Percentiles rank a stretch among this genome's conserved stretches.
phyloP scores from a whole-genome alignment of 176 grass and related monocot species.

The Triticum turgidum region DNA sequence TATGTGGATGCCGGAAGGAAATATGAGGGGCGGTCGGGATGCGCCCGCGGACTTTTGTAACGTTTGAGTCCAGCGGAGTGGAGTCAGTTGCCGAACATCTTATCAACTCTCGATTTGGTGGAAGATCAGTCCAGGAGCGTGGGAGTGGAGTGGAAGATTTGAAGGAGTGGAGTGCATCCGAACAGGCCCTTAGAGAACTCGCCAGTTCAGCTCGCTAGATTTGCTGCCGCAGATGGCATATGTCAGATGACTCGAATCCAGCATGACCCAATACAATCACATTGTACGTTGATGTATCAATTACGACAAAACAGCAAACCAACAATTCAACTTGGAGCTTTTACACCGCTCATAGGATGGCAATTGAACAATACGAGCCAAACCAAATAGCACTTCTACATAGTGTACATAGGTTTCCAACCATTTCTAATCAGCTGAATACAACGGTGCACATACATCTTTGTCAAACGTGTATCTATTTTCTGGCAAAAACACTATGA shows the following conservation, averaged over 20 bases:
- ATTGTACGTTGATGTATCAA: neutral
- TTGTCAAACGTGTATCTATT: neutral
- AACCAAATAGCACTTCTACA: neutral
- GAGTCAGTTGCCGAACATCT: too few relatives aligned
- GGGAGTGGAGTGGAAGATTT: too few relatives aligned
- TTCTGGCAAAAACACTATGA: neutral
- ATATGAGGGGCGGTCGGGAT: too few relatives aligned
- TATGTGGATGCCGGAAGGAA: too few relatives aligned
- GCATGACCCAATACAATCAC: neutral
- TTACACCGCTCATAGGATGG: neutral
- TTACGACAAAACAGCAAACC: neutral
- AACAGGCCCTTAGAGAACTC: too few relatives aligned
- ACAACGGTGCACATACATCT: conserved; percentile 18
- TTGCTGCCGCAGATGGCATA: too few relatives aligned
- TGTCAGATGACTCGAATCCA: neutral
- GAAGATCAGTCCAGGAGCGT: too few relatives aligned
- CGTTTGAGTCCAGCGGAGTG: too few relatives aligned
- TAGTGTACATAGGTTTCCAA: neutral
- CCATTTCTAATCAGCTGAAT: conserved; percentile 13
- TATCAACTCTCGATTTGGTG: too few relatives aligned
- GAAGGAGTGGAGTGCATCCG: too few relatives aligned
- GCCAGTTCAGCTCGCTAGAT: too few relatives aligned
- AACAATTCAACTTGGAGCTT: neutral
- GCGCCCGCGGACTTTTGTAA: too few relatives aligned
- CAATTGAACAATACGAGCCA: neutral